Conservation (phyloP, 306 rosid species). For the Medicago truncatula region MtrunA17r5.0-ANR NC_053045.1:63372001-63372500, state of each 20-base stretch:
- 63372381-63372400: not conserved
- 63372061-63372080: slow-evolving; percentile 10
- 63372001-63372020: slow-evolving; percentile 17
- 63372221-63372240: slow-evolving; percentile 1
- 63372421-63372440: slow-evolving; percentile 19
- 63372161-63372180: slow-evolving; percentile 3
- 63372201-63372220: slow-evolving; percentile 14
- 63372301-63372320: slow-evolving; percentile 17
- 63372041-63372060: slow-evolving; percentile 17
- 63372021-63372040: slow-evolving; percentile 1
- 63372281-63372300: not conserved
- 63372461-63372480: not conserved
- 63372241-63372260: slow-evolving; percentile 16
- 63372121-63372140: slow-evolving; percentile 10
- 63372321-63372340: slow-evolving; percentile 25
- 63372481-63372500: slow-evolving; percentile 32
- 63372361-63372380: not conserved
- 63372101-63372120: not conserved
- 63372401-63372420: slow-evolving; percentile 10
- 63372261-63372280: not conserved
- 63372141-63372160: not conserved
- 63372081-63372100: slow-evolving; percentile 24
- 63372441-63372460: slow-evolving; percentile 1
- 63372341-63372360: not conserved
- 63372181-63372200: slow-evolving; percentile 1